phyloP scores from a whole-genome alignment of 257 asterid genomes.

The Nicotiana sylvestris region DNA sequence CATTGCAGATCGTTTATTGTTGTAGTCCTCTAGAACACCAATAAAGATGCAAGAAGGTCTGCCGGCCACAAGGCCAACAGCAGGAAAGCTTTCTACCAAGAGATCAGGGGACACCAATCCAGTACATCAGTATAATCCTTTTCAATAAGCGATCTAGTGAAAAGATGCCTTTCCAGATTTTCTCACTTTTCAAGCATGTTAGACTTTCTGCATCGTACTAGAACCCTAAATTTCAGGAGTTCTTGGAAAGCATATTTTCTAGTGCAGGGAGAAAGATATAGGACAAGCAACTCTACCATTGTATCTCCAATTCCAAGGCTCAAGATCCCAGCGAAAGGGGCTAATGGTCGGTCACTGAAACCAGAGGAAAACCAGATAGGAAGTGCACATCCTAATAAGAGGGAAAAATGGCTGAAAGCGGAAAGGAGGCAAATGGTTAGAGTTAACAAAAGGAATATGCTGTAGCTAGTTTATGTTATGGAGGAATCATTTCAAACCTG shows the following conservation, averaged over 20 bases:
- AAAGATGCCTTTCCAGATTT: not conserved
- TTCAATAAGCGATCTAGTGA: not conserved
- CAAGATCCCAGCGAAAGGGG: slow-evolving; percentile 96
- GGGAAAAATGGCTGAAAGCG: slow-evolving; percentile 76
- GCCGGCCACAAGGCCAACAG: not conserved
- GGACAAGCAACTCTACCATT: slow-evolving; percentile 53
- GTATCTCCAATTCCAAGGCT: slow-evolving; percentile 99
- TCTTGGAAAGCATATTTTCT: not conserved
- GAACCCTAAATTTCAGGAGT: not conserved
- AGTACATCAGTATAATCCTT: not conserved
- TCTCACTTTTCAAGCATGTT: not conserved
- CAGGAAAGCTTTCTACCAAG: not conserved
- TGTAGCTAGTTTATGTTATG: not conserved
- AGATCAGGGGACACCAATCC: not conserved
- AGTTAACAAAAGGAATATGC: slow-evolving; percentile 10
- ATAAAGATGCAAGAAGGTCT: not conserved
- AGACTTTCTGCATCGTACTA: not conserved
- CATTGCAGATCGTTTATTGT: not conserved
- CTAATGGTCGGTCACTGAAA: slow-evolving; percentile 80
- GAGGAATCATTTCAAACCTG: slow-evolving; percentile 45
- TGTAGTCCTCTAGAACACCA: not conserved
- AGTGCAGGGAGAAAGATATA: not conserved
- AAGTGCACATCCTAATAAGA: slow-evolving; percentile 90
- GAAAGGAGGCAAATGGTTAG: slow-evolving; percentile 17
- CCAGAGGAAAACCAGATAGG: slow-evolving; percentile 94